Conservation (phyloP, 495 filamentous ascomycete genomes). For the Aspergillus conjunctus region DNA sequence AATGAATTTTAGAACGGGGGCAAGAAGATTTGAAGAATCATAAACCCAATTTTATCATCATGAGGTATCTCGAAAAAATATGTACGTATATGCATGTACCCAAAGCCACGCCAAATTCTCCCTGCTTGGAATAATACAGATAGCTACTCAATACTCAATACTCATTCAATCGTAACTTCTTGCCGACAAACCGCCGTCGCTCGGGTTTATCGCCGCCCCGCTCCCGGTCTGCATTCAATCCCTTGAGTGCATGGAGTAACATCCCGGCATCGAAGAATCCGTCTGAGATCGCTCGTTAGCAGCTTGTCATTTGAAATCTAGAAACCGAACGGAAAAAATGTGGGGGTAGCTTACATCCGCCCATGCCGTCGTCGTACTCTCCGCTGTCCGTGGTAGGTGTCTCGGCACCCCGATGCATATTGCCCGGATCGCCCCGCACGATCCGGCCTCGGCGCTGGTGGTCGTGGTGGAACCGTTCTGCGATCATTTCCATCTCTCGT, state of each 20-base stretch:
- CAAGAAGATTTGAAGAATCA: not conserved
- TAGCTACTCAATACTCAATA: conserved; percentile 51
- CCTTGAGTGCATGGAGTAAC: conserved; percentile 85
- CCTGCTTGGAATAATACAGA: not conserved
- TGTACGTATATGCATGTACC: conserved; percentile 3
- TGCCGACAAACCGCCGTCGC: conserved; percentile 69
- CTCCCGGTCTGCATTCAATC: conserved; percentile 54
- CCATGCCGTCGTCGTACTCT: conserved; percentile 84
- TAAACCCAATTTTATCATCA: not conserved
- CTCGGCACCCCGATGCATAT: conserved; percentile 41
- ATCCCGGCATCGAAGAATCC: conserved; percentile 96
- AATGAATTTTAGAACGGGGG: not conserved
- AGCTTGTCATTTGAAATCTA: conserved; percentile 14
- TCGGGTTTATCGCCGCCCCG: conserved; percentile 44
- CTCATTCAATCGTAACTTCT: conserved; percentile 75
- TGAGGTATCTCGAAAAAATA: not conserved
- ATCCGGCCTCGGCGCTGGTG: conserved; percentile 48
- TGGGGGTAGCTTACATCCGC: conserved; percentile 73
- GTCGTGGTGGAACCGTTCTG: conserved; percentile 45
- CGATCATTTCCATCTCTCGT: conserved; percentile 64
- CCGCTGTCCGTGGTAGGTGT: conserved; percentile 61
- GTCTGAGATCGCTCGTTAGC: conserved; percentile 56
- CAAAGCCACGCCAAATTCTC: not conserved
- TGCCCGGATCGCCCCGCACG: conserved; percentile 44
- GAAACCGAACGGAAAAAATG: conserved; percentile 16